Conservation (phyloP, 2,329 filamentous ascomycete genomes). For the Hypoxylon sp. region DNA sequence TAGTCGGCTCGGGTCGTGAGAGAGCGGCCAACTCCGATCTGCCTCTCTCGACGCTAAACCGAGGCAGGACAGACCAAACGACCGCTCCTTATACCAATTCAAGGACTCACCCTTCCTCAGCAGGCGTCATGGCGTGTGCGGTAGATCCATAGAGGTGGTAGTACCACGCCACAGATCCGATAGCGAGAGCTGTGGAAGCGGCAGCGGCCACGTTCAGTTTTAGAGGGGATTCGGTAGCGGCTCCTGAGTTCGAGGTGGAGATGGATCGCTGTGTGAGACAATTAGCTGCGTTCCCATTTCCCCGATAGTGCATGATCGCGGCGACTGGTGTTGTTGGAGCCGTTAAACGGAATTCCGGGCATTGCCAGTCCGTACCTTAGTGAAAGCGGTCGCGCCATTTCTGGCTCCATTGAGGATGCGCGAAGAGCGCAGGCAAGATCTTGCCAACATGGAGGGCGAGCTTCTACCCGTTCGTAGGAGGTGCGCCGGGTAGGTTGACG, state of each 20-base stretch:
- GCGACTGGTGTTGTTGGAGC: constrained; percentile 45
- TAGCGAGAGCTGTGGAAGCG: constrained; percentile 87
- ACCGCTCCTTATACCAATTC: constrained; percentile 1
- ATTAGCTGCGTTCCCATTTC: constrained; percentile 57
- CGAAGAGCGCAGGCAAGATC: constrained; percentile 90
- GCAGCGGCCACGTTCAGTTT: constrained; percentile 88
- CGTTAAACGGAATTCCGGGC: constrained; percentile 30
- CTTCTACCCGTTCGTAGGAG: constrained; percentile 59
- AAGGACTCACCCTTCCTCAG: constrained; percentile 94
- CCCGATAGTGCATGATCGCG: constrained; percentile 1
- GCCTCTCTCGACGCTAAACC: constrained; percentile 42
- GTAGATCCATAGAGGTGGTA: constrained; percentile 94
- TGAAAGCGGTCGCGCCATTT: constrained; percentile 79
- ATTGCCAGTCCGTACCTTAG: constrained; percentile 75
- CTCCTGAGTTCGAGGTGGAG: constrained; percentile 81
- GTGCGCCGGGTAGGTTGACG: constrained; percentile 50
- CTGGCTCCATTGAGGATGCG: constrained; percentile 85
- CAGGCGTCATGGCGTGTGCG: constrained; percentile 89
- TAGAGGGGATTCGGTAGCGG: constrained; percentile 80
- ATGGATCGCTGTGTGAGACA: constrained; percentile 68
- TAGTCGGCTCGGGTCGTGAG: constrained; percentile 15
- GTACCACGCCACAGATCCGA: constrained; percentile 96
- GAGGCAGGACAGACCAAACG: constrained; percentile 41
- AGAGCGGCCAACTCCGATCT: constrained; percentile 30
- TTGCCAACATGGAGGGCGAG: constrained; percentile 87